Conservation (phyloP, 2,329 filamentous ascomycete genomes). For the Aspergillus novofumigatus region DNA sequence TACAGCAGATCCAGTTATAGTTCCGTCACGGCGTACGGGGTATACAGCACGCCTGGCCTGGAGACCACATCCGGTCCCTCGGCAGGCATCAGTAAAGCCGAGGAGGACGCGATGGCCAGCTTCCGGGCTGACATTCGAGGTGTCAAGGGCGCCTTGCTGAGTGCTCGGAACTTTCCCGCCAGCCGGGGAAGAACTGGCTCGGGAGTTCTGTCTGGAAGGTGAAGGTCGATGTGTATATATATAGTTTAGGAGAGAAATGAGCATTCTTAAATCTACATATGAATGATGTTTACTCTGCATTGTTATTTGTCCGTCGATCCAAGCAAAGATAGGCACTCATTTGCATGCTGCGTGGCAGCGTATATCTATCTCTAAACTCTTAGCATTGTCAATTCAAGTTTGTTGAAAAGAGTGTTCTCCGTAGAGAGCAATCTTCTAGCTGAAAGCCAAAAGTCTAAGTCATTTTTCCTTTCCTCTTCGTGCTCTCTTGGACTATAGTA, state of each 20-base stretch:
- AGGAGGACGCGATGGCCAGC: slow-evolving; percentile 55
- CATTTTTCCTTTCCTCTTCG: neutral
- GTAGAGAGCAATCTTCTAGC: neutral
- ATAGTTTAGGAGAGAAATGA: neutral
- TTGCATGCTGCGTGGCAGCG: neutral
- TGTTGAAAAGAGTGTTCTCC: neutral
- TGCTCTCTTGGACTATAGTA: neutral
- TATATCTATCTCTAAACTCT: neutral
- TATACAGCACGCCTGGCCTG: slow-evolving; percentile 31
- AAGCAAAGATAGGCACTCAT: neutral
- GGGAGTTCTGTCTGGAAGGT: slow-evolving; percentile 10
- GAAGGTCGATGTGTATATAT: neutral
- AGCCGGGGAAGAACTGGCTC: slow-evolving; percentile 26
- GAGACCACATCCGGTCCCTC: slow-evolving; percentile 15
- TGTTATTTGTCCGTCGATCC: neutral
- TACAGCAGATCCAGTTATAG: slow-evolving; percentile 34
- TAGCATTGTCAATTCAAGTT: neutral
- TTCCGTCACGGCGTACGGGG: slow-evolving; percentile 27
- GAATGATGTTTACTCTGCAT: neutral
- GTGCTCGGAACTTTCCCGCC: slow-evolving; percentile 57
- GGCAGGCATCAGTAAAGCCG: slow-evolving; percentile 35
- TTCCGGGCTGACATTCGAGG: slow-evolving; percentile 59
- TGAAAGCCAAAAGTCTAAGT: neutral
- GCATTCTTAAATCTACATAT: neutral
- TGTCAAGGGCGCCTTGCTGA: slow-evolving; percentile 61